Percentiles rank a stretch among this genome's conserved stretches.
These are phyloP conservation scores for Astragalus glycyphyllos DNA, from an alignment of 306 rosid species.

Conservation along the genomic window DNA sequence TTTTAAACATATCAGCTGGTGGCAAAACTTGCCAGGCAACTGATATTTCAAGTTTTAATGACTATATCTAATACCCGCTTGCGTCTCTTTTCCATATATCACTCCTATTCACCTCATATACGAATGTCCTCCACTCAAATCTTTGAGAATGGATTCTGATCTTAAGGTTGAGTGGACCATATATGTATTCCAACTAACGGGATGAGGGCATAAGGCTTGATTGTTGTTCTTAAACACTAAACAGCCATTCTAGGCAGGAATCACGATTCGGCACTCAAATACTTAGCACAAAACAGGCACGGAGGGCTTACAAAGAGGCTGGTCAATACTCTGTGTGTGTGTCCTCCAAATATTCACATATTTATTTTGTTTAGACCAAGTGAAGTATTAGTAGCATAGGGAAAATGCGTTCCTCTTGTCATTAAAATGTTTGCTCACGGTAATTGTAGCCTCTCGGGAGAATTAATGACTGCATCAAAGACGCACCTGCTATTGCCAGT, in stretches of 20 bases:
- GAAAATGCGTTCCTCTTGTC: not conserved
- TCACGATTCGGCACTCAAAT: constrained; percentile 20
- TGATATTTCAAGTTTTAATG: no score
- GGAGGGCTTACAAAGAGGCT: constrained; percentile 1
- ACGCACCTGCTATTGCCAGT: no score
- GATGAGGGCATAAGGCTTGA: not conserved
- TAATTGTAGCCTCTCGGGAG: not conserved
- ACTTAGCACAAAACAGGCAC: not conserved
- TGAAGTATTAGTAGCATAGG: not conserved
- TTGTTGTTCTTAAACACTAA: constrained; percentile 25
- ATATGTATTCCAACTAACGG: constrained; percentile 15
- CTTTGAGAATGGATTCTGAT: constrained; percentile 15
- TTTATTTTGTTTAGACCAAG: not conserved
- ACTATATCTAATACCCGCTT: not conserved
- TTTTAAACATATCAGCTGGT: constrained; percentile 9
- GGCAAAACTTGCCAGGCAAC: constrained; percentile 14
- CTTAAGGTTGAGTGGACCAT: constrained; percentile 1
- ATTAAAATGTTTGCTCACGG: not conserved
- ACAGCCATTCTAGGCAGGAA: not conserved
- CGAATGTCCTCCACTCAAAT: constrained; percentile 13
- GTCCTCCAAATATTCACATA: no score
- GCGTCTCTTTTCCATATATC: not conserved
- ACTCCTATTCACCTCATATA: constrained; percentile 17
- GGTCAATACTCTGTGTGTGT: no score
- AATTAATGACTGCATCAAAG: no score